Evolutionary conservation across 2,329 filamentous ascomycete genomes (phyloP).

Genomic region (Sclerotinia trifoliorum): DNA sequence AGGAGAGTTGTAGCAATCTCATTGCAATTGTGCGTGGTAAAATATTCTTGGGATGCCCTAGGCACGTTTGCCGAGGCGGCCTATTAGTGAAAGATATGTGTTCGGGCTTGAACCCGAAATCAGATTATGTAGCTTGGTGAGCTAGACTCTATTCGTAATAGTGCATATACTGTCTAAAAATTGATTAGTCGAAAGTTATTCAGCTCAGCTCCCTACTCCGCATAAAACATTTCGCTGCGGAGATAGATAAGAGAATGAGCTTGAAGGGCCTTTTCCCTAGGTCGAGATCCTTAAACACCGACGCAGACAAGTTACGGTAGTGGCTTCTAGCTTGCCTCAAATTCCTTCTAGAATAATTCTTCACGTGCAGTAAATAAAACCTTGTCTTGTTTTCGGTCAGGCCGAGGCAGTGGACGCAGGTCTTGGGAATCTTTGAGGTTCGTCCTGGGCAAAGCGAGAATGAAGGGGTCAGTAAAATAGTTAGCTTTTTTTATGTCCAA

Average conservation of each 20-base stretch:
- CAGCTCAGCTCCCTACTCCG: background rate
- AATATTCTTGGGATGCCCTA: background rate
- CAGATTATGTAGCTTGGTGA: background rate
- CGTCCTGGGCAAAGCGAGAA: background rate
- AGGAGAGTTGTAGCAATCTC: background rate
- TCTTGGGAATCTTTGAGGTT: background rate
- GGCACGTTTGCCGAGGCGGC: background rate
- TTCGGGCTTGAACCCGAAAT: background rate
- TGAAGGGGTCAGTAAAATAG: constrained; percentile 6
- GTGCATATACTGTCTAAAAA: no score
- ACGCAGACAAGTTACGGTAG: background rate
- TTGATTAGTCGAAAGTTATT: background rate
- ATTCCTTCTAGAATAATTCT: constrained; percentile 9
- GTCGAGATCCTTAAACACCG: background rate
- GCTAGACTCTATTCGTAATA: background rate
- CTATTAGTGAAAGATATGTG: background rate
- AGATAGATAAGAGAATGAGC: constrained; percentile 2
- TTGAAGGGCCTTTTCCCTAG: background rate
- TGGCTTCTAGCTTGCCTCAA: background rate
- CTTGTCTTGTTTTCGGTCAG: background rate
- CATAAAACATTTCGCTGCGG: background rate
- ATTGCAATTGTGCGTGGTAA: constrained; percentile 6
- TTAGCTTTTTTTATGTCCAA: background rate
- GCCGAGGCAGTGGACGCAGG: background rate
- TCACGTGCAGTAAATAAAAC: background rate